Evolutionary conservation across 2,329 filamentous ascomycete species (phyloP), one percentile per base, ranked within the genome.

Genomic region (Gaeumannomyces tritici): DNA sequence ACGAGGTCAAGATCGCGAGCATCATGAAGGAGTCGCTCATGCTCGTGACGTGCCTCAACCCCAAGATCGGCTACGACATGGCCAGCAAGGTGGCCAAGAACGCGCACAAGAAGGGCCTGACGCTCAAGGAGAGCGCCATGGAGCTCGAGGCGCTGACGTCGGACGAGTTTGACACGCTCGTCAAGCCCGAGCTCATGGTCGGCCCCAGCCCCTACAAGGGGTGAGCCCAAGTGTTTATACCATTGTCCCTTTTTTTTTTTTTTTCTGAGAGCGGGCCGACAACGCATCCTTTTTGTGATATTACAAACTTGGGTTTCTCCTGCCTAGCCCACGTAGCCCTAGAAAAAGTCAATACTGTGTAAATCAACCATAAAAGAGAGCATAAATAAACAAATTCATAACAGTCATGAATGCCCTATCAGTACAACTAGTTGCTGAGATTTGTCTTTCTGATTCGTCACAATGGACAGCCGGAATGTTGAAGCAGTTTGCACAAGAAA

Each of bases 21-120:
- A 89, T 99, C 69, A 86, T 99, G 80, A 92, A 96, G 79, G 93
- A 99, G 80, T 95, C 90, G 90, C 84, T 99, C 70, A 99, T 99
- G 95, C 85, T 98, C 68, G 95, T 98, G 47, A 99, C 95, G 67
- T 97, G 93, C 83, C 83, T 98, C 66, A 97, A 97, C 83, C 92
- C 93, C 69, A 91, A 96, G 77, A 97, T 98, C 73, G 93, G 93
- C 64, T 96, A 97, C 77, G 93, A 97, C 74, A 96, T 96, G 90
- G 93, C 93, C 61, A 92, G 88, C 77, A 96, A 96, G 82, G 93
- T 96, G 28, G 93, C 93, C 72, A 97, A 97, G 88, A 96, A 99
- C 73, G 95, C 95, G 21, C 95, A 99, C 82, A 97, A 97, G 86
- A 98, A 98, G 86, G 92, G 92, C 42, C 79, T 93, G 61, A 97